These are phyloP conservation scores for Candida sp. DNA, from an alignment of 1,139 yeast genomes.

Conservation along the genomic window DNA sequence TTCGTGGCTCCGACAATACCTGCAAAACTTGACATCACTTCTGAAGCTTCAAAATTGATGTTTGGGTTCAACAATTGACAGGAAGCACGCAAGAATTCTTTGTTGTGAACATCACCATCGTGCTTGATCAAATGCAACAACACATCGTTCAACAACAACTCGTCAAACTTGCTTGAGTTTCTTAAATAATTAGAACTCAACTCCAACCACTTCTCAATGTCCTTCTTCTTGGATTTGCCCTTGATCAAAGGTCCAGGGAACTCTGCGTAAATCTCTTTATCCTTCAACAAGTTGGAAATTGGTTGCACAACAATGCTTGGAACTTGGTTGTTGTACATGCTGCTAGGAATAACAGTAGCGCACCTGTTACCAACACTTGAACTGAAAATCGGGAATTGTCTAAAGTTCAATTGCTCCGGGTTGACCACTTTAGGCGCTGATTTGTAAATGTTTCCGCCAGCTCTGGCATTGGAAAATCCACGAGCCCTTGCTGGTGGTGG, in stretches of 20 bases:
- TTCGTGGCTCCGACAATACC: conserved; percentile 26
- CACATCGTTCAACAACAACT: conserved; percentile 33
- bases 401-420: conserved; percentile 41
- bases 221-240: conserved; percentile 61
- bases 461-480: conserved; percentile 31
- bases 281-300: conserved; percentile 22
- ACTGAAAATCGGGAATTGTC: conserved; percentile 81
- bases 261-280: conserved; percentile 20
- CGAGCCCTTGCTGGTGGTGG: conserved; percentile 24
- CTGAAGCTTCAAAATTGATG: conserved; percentile 26
- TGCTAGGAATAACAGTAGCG: conserved; percentile 32
- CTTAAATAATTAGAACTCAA: conserved; percentile 18
- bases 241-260: conserved; percentile 73
- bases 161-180: conserved; percentile 21
- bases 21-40: conserved; percentile 11
- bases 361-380: conserved; percentile 58
- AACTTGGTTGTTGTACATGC: conserved; percentile 15
- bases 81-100: conserved; percentile 28
- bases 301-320: conserved; percentile 20
- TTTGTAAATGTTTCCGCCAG: conserved; percentile 25
- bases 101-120: conserved; percentile 34
- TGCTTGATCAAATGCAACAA: conserved; percentile 26
- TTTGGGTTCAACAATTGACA: conserved; percentile 39
- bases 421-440: conserved; percentile 31
- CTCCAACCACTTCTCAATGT: conserved; percentile 64